Base-by-base conservation (phyloP, 108 stramenopile genomes). In the Cyclotella choctawhatcheeana region DNA sequence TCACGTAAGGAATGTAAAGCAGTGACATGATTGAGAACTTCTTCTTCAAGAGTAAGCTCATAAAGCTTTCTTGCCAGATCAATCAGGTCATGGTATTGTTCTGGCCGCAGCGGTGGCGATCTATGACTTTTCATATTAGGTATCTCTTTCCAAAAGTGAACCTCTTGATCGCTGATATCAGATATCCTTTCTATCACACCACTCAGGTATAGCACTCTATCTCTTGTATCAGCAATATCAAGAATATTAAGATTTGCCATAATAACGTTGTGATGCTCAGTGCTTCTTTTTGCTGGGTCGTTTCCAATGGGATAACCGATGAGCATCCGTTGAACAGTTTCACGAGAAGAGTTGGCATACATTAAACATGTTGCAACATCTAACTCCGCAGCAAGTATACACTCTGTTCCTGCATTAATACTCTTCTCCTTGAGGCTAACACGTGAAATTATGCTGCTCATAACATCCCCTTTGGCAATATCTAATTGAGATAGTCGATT, bases 401-500 rank as follows among this genome's bases (percentile, higher is more conserved):
- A 43, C 44, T 73, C 40, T 25, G 58, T 61, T 16, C 67, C 79
- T 8, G 60, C 30, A 33, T 60, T 18, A 50, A 80, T 68, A 44
- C 44, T 58, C 10, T 62, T 58, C 40, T 63, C 45, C 54, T 73
- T 73, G 21, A 48, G 59, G 40, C 52, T 55, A 6, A 73, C 79
- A 8, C 71, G 67, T 44, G 71, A 67, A 20, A 67, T 43, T 27
- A 80, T 67, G 44, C 67, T 67, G 14, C 20, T 73, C 52, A 68
- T 62, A 31, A 80, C 56, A 31, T 73, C 60, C 3, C 59, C 67
- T 25, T 55, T 73, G 17, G 79, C 71, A n/a, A 40, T 34, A 40
- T 80, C 65, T 22, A 80, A 35, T 53, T 80, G 67, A 22, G 67
- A 32, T 17, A 80, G 61, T 18, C 79, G 79, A 63, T 80, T 73